phyloP scores from a whole-genome alignment of 2,329 filamentous ascomycete genomes.

The Myriosclerotinia scirpicola region DNA sequence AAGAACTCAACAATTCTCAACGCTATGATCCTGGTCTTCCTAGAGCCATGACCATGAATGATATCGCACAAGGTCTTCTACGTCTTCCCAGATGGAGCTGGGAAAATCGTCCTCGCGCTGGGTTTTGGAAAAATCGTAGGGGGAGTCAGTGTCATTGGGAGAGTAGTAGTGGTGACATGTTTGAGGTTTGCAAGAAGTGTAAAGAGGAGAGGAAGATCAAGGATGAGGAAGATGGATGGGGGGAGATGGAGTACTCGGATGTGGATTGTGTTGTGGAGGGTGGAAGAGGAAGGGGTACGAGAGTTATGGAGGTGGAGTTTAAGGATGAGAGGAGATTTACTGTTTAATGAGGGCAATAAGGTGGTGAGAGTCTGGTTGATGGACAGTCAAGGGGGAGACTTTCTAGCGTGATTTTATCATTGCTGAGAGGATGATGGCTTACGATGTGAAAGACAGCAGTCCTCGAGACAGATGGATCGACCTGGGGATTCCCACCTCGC shows the following conservation, averaged over 20 bases:
- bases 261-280: background rate
- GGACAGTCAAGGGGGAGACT: background rate
- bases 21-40: conserved; percentile 2
- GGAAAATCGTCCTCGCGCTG: conserved; percentile 21
- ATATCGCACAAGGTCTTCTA: conserved; percentile 20
- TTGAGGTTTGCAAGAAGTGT: conserved; percentile 31
- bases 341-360: background rate
- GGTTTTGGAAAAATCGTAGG: conserved; percentile 5
- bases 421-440: too few species aligned
- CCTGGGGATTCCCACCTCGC: background rate
- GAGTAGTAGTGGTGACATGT: conserved; percentile 24
- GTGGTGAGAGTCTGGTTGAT: background rate
- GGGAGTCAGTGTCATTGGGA: conserved; percentile 19
- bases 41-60: conserved; percentile 9
- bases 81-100: conserved; percentile 34
- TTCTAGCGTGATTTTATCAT: too few species aligned
- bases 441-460: too few species aligned
- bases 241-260: background rate
- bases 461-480: too few species aligned
- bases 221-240: background rate
- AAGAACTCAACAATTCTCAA: background rate
- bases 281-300: background rate
- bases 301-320: conserved; percentile 1
- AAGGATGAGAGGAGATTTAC: conserved; percentile 15
- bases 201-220: conserved; percentile 29